These are phyloP conservation scores for Myxozyma lipomycoides DNA, from an alignment of 805 yeast species.

Conservation along the genomic window DNA sequence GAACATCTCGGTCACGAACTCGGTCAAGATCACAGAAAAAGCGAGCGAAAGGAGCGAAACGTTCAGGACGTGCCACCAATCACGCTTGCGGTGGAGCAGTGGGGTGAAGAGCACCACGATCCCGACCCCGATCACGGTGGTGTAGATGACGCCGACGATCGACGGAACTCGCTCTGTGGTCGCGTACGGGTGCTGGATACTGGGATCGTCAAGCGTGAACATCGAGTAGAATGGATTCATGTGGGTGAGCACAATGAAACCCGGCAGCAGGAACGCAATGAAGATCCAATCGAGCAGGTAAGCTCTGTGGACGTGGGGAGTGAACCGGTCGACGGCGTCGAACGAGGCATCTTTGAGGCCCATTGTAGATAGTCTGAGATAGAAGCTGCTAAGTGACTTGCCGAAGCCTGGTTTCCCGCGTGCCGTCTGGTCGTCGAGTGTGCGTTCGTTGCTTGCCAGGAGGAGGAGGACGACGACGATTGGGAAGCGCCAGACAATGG, in stretches of 20 bases:
- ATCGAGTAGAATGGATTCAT: slow-evolving; percentile 29
- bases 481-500: no score
- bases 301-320: slow-evolving; percentile 13
- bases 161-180: slow-evolving; percentile 65
- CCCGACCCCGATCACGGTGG: slow-evolving; percentile 21
- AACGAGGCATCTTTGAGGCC: neutral
- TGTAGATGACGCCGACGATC: slow-evolving; percentile 25
- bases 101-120: slow-evolving; percentile 26
- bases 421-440: no score
- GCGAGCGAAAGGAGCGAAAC: slow-evolving; percentile 28
- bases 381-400: no score
- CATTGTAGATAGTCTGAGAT: neutral
- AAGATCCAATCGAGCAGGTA: slow-evolving; percentile 25
- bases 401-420: no score
- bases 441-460: no score
- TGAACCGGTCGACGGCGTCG: slow-evolving; percentile 4
- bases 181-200: slow-evolving; percentile 80
- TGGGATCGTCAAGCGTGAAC: slow-evolving; percentile 69
- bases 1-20: slow-evolving; percentile 62
- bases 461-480: no score
- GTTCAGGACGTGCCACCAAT: slow-evolving; percentile 25
- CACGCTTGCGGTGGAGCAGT: slow-evolving; percentile 25
- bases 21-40: slow-evolving; percentile 25
- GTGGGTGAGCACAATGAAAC: slow-evolving; percentile 22
- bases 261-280: slow-evolving; percentile 19